A percentile compares a stretch with the other conserved stretches of the same genome.
Conservation (phyloP, 495 filamentous ascomycete genomes). For the Neurospora sp. region DNA sequence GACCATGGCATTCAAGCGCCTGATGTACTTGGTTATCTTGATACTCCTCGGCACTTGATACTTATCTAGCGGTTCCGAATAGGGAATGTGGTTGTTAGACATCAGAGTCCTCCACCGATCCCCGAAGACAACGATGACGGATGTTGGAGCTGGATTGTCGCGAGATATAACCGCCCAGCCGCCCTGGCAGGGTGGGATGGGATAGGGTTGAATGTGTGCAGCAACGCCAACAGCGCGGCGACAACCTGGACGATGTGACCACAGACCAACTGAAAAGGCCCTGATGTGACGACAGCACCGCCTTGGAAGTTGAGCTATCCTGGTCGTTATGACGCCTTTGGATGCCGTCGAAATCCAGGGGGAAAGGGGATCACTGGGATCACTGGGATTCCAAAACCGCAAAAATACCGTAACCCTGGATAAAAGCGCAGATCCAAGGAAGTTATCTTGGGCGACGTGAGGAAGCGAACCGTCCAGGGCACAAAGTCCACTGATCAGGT, state of each 20-base stretch:
- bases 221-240: neutral
- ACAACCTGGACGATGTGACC: neutral
- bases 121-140: neutral
- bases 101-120: neutral
- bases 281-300: neutral
- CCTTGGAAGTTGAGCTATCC: neutral
- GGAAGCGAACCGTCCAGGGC: neutral
- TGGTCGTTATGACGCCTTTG: neutral
- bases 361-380: neutral
- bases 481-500: neutral
- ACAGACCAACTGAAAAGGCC: neutral
- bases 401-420: neutral
- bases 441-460: neutral
- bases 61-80: neutral
- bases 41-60: neutral
- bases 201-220: neutral
- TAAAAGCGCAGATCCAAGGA: neutral
- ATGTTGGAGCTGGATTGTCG: neutral
- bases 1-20: neutral
- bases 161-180: neutral
- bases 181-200: neutral
- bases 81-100: too few species aligned
- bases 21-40: neutral
- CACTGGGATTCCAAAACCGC: neutral
- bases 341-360: neutral